A percentile compares a stretch with the other conserved stretches of the same genome.
Conservation (phyloP, 352 stramenopile species). For the Phytophthora agathidicida region DNA sequence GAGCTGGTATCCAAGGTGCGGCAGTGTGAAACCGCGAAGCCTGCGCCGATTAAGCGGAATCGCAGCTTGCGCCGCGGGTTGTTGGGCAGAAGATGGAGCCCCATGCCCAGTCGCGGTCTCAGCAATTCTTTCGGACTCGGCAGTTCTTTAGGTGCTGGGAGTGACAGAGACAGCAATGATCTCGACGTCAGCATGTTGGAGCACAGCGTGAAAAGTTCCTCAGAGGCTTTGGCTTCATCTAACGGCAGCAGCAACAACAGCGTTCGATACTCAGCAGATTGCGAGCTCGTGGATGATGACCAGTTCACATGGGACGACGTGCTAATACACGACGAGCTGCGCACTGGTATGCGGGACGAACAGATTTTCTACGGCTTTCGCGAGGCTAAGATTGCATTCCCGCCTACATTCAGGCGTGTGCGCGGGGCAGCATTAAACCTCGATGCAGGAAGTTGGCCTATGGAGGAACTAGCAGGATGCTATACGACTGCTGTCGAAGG, state of each 20-base stretch:
- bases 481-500: constrained; percentile 67
- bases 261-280: constrained; percentile 35
- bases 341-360: constrained; percentile 50
- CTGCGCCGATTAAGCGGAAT: constrained; percentile 25
- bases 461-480: constrained; percentile 35
- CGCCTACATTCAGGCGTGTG: constrained; percentile 77
- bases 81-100: constrained; percentile 40
- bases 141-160: constrained; percentile 25
- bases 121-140: constrained; percentile 33
- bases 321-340: constrained; percentile 75
- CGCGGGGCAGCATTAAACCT: constrained; percentile 43
- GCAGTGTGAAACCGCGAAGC: constrained; percentile 37
- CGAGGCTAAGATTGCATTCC: constrained; percentile 77
- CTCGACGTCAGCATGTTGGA: constrained; percentile 50
- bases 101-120: constrained; percentile 27
- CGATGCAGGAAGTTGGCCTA: constrained; percentile 23
- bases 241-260: constrained; percentile 40
- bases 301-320: constrained; percentile 66
- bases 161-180: constrained; percentile 37
- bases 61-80: constrained; percentile 34
- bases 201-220: constrained; percentile 33
- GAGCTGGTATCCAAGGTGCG: constrained; percentile 63
- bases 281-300: constrained; percentile 49
- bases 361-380: constrained; percentile 82
- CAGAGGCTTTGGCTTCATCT: constrained; percentile 29